Evolutionary conservation across 192 early-diverging fungal species (phyloP).

Genomic region (Geranomyces michiganensis): DNA sequence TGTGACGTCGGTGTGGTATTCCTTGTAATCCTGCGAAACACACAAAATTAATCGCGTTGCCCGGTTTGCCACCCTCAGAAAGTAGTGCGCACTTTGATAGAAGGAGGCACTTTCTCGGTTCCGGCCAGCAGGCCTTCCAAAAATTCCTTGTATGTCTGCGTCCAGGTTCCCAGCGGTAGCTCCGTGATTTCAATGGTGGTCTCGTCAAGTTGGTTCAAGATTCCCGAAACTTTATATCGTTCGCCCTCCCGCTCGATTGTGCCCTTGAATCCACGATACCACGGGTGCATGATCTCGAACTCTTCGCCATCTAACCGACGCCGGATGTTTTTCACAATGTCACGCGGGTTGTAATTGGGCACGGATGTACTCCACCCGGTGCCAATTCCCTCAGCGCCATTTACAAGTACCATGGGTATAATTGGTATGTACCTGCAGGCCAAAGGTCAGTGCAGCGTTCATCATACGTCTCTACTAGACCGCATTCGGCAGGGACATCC

Average conservation of each 20-base stretch:
- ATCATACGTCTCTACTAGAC: too few species aligned
- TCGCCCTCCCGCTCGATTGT: constrained; percentile 41
- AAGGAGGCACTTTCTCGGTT: constrained; percentile 62
- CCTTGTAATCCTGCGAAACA: constrained; percentile 57
- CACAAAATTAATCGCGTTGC: too few species aligned
- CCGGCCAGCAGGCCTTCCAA: constrained; percentile 67
- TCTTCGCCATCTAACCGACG: constrained; percentile 70
- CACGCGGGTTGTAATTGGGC: constrained; percentile 85
- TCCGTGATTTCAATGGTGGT: constrained; percentile 78
- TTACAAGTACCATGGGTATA: constrained; percentile 87
- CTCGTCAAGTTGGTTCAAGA: constrained; percentile 62
- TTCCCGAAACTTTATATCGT: constrained; percentile 65
- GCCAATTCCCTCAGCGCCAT: constrained; percentile 87
- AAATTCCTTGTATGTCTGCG: constrained; percentile 75
- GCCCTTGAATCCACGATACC: constrained; percentile 82
- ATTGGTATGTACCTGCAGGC: constrained; percentile 70
- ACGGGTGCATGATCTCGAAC: constrained; percentile 73
- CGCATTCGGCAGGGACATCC: too few species aligned
- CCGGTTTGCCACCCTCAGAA: background rate
- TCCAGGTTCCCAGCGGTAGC: constrained; percentile 82
- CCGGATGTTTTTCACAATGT: constrained; percentile 78
- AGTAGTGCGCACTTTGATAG: constrained; percentile 52
- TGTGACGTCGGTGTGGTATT: constrained; percentile 62
- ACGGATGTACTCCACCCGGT: constrained; percentile 63
- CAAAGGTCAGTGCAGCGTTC: too few species aligned